Evolutionary conservation across 495 filamentous ascomycete species (phyloP).

Genomic region (Neurospora intermedia): DNA sequence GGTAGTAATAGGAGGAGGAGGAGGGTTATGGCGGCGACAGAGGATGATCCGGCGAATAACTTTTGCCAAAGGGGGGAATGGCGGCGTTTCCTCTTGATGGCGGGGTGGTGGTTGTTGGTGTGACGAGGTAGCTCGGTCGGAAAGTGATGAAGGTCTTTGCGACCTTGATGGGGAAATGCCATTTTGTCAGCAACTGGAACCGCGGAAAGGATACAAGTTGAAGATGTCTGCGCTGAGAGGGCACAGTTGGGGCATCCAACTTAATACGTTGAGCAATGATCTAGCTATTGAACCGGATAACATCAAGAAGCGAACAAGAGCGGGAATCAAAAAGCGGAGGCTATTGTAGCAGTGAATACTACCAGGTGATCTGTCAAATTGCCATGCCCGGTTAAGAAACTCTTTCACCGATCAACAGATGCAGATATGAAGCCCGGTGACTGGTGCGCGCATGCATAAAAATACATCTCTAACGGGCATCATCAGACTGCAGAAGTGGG

Average conservation of each 20-base stretch:
- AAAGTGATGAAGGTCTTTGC: background rate
- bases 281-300: background rate
- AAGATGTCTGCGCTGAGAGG: background rate
- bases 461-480: background rate
- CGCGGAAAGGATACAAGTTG: no score
- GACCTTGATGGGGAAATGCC: background rate
- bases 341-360: background rate
- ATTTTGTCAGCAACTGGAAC: background rate
- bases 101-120: background rate
- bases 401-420: background rate
- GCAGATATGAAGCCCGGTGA: background rate
- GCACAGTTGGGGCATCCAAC: background rate
- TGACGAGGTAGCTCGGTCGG: background rate
- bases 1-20: background rate
- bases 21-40: background rate
- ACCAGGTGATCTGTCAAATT: background rate
- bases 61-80: background rate
- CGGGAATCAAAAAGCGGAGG: background rate
- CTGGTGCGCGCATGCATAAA: background rate
- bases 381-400: background rate
- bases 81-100: background rate
- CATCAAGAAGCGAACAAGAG: background rate
- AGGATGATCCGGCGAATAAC: background rate
- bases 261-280: background rate
- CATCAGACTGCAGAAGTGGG: background rate